These are phyloP conservation scores for Cicer cuneatum DNA, from an alignment of 306 rosid genomes.

Conservation along the genomic window DNA sequence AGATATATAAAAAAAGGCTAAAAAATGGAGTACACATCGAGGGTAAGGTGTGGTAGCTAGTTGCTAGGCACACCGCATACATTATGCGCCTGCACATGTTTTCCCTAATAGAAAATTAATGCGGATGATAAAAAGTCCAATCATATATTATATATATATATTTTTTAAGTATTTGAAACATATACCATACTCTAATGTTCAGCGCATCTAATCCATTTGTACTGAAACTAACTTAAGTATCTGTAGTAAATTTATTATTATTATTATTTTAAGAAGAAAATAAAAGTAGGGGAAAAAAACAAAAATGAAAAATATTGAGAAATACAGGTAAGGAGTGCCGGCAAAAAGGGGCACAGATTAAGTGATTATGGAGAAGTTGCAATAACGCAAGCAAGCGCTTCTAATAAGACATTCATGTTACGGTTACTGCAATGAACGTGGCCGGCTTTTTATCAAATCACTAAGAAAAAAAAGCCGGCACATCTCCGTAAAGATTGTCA, in stretches of 20 bases:
- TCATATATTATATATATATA: neutral
- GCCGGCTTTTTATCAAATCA: conserved; percentile 54
- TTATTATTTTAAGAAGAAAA: neutral
- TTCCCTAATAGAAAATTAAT: conserved; percentile 42
- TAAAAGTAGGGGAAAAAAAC: neutral
- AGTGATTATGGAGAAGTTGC: conserved; percentile 37
- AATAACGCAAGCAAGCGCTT: neutral
- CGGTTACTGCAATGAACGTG: conserved; percentile 55
- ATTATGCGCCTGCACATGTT: conserved; percentile 55
- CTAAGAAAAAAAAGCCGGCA: neutral
- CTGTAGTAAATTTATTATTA: neutral
- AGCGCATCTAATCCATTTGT: conserved; percentile 42
- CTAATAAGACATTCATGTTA: conserved; percentile 57
- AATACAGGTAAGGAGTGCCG: conserved; percentile 68
- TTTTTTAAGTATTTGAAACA: neutral
- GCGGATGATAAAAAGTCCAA: conserved; percentile 43
- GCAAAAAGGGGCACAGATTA: conserved; percentile 59
- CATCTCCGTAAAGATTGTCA: conserved; percentile 26
- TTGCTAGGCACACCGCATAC: conserved; percentile 47
- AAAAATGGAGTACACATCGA: conserved; percentile 40
- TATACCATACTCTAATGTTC: conserved; percentile 26
- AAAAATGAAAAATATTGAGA: conserved; percentile 27
- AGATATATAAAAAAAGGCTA: conserved; percentile 12
- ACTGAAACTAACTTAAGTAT: conserved; percentile 19
- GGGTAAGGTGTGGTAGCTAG: conserved; percentile 26